These are phyloP conservation scores for Cetradonia linearis DNA, from an alignment of 495 filamentous ascomycete species.

Conservation along the genomic window DNA sequence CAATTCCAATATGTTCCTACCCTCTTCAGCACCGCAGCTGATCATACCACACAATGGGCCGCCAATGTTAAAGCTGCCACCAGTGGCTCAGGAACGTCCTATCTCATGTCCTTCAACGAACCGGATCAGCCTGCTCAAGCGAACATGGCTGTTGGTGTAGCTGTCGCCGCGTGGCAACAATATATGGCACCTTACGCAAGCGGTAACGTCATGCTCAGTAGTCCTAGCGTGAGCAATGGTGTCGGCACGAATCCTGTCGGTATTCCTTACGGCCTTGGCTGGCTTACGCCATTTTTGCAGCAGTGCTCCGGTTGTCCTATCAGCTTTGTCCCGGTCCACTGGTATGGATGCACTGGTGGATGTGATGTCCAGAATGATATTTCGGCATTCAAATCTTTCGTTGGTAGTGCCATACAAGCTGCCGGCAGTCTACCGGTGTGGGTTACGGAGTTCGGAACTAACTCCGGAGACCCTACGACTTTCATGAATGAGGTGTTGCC, in stretches of 20 bases:
- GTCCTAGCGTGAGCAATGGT: conserved; percentile 71
- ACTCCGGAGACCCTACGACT: conserved; percentile 36
- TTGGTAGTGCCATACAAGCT: conserved; percentile 41
- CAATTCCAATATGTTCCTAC: conserved; percentile 61
- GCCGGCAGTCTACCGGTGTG: conserved; percentile 42
- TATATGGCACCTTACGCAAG: conserved; percentile 63
- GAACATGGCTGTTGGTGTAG: conserved; percentile 49
- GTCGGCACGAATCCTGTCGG: conserved; percentile 39
- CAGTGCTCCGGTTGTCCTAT: conserved; percentile 51
- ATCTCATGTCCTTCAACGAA: conserved; percentile 82
- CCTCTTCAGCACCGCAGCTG: conserved; percentile 47
- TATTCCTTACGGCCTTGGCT: conserved; percentile 45
- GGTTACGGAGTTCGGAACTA: conserved; percentile 68
- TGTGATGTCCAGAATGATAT: conserved; percentile 26
- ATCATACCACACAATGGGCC: conserved; percentile 44
- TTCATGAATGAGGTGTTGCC: conserved; percentile 50
- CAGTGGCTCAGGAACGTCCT: conserved; percentile 23
- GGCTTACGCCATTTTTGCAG: conserved; percentile 50
- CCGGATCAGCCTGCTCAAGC: conserved; percentile 59
- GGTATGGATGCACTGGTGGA: conserved; percentile 44
- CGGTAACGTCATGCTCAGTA: conserved; percentile 50
- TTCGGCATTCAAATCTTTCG: conserved; percentile 48
- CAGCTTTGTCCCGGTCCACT: conserved; percentile 60
- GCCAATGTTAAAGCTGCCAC: conserved; percentile 38
- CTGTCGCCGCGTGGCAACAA: conserved; percentile 49